Evolutionary conservation across 1,284 basidiomycete species (phyloP), one percentile per base, ranked within the genome.

Genomic region (Rugosomyces carneus): DNA sequence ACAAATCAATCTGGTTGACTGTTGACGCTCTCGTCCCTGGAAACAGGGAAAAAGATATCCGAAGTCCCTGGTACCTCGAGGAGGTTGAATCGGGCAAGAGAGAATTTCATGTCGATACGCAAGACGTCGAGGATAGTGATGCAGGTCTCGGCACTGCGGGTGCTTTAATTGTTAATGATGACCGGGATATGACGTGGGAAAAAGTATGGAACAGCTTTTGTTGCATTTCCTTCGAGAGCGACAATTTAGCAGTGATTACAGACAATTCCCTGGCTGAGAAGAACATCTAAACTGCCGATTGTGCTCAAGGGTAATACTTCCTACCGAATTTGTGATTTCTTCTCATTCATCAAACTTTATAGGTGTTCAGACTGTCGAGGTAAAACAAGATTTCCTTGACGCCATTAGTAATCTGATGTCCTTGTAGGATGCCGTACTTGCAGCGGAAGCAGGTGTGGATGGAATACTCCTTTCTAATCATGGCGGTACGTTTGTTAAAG

Each of bases 401-500:
- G 9, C 39, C 23, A 8, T 38, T 13, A 19, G 42, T 18, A n/a
- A 26, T 41, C 47, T 24, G 49, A 19, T 40, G 27, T 32, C 29
- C 18, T 46, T 53, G 21, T 48, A 84, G 80, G 85, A 89, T 62
- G 93, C 91, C 1, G 81, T 96, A 5, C 73, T 91, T 45, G 94
- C 94, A 16, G 84, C 79, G n/a, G 87, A 96, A 59, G 80, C 81
- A 10, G 91, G 93, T 3, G 80, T 87, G 15, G 84, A 90, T 51
- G 93, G 90, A 5, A 87, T 97, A 45, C 74, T 96, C 21, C 65
- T 93, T n/a, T 90, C 89, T 3, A 96, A 96, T 57, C 93, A 95
- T 57, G 92, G 91, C 49, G 92, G 93, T 81, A 61, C 55, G 79
- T 58, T 51, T 61, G 4, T 45, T 60, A 21, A 58, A 46, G 15